Evolutionary conservation across 2,329 filamentous ascomycete species (phyloP).

Genomic region (Aureobasidium sp.): DNA sequence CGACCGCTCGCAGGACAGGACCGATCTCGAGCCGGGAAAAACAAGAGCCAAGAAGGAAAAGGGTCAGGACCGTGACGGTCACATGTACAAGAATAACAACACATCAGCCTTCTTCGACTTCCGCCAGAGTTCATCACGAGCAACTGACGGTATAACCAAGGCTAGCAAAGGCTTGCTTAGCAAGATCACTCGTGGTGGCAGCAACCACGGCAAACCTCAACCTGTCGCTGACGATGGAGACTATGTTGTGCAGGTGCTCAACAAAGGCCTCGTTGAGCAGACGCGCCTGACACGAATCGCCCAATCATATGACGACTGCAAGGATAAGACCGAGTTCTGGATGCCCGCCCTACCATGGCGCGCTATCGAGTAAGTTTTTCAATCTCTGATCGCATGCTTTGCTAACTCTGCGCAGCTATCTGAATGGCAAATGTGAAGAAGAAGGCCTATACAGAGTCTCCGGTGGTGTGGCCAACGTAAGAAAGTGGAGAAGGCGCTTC

Average conservation of each 20-base stretch:
- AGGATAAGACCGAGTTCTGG: conserved; percentile 97
- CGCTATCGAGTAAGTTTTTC: conserved; percentile 66
- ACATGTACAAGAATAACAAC: conserved; percentile 13
- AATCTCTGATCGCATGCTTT: background rate
- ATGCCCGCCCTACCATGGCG: conserved; percentile 95
- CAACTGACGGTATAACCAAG: conserved; percentile 63
- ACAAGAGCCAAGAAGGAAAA: conserved; percentile 18
- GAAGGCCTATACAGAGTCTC: conserved; percentile 91
- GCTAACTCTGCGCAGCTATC: conserved; percentile 48
- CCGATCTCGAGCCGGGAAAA: conserved; percentile 22
- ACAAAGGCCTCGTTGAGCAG: conserved; percentile 78
- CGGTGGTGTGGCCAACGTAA: conserved; percentile 82
- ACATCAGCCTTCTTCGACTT: conserved; percentile 32
- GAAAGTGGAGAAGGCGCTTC: conserved; percentile 88
- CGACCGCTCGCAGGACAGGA: conserved; percentile 67
- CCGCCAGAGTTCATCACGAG: conserved; percentile 64
- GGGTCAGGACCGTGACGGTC: background rate
- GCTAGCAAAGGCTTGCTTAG: conserved; percentile 72
- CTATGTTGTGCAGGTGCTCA: conserved; percentile 79
- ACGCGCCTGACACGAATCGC: conserved; percentile 87
- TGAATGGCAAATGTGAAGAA: conserved; percentile 92
- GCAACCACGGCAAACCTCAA: conserved; percentile 59
- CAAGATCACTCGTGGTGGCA: conserved; percentile 64
- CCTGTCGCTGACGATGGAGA: conserved; percentile 62
- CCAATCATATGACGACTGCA: conserved; percentile 76